phyloP scores from a whole-genome alignment of 768 basidiomycete species.

The Suillus lakei region DNA sequence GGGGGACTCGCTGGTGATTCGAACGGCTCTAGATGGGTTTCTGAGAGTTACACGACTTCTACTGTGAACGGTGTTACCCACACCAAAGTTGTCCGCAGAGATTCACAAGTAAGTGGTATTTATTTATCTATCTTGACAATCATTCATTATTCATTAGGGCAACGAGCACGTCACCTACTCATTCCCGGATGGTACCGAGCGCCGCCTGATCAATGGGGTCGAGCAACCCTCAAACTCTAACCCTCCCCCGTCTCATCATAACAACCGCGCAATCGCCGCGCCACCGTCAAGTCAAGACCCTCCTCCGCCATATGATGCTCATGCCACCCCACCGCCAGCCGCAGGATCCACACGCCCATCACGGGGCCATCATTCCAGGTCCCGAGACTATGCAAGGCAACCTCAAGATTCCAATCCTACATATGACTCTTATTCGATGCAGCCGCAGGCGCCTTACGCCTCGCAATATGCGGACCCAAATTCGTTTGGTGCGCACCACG shows the following conservation, averaged over 20 bases:
- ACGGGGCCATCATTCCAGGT: neutral
- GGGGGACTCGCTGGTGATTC: conserved; percentile 22
- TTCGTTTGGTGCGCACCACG: neutral
- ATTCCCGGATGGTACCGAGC: conserved; percentile 68
- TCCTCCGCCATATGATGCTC: conserved; percentile 27
- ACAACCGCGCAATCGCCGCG: conserved; percentile 2
- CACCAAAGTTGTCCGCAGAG: conserved; percentile 55
- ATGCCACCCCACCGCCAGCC: neutral
- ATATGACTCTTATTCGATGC: neutral
- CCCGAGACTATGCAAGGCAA: neutral
- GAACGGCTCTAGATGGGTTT: conserved; percentile 45
- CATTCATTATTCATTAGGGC: conserved; percentile 50
- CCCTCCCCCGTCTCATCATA: conserved; percentile 17
- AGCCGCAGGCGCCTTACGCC: neutral
- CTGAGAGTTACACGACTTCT: conserved; percentile 60
- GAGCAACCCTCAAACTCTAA: conserved; percentile 38
- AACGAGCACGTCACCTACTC: conserved; percentile 74
- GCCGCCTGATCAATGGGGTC: conserved; percentile 71
- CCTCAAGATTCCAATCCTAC: neutral
- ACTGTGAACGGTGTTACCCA: conserved; percentile 73
- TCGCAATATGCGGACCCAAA: conserved; percentile 1
- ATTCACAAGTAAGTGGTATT: conserved; percentile 55
- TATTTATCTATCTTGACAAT: conserved; percentile 5
- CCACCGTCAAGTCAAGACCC: conserved; percentile 9
- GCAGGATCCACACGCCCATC: neutral